Base-by-base conservation (phyloP, 1,284 basidiomycete genomes). In the Marasmius sp. region DNA sequence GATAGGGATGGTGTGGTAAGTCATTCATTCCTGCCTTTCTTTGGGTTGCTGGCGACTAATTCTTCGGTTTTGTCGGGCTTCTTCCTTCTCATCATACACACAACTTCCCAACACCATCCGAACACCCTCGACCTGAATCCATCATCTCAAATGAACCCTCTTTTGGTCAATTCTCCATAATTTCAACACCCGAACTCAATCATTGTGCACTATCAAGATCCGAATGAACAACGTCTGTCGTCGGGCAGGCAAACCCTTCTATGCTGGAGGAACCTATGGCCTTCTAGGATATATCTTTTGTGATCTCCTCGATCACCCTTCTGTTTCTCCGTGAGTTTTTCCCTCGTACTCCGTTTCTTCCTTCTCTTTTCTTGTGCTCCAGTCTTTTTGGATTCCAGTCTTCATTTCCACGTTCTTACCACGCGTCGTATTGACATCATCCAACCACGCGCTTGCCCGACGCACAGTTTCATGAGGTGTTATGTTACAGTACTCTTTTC, bases 211-310 rank as follows among this genome's bases (percentile, higher is more conserved):
- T 39, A 37, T n/a, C 11, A 71, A 97, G 93, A 82, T 91, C 68
- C 81, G 77, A 55, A 81, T 97, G 62, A 95, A 98, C 74, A 82
- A 85, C 45, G 82, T 86, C 14, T 92, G 93, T 70, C 83, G 95
- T 64, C 80, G 81, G 59, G 80, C 85, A 58, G 77, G 80, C 37
- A 93, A 89, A 65, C 89, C 91, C 14, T 92, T 98, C 74, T 98
- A 97, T 70, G 87, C 89, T 18, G 93, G 95, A 0, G 91, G 91
- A 9, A 89, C 92, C 11, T 95, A 94, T 73, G 97, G 97, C n/a
- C 81, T 97, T 63, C 81, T 90, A 54, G 97, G 97, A 6, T 99
- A 93, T 75, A 93, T 97, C 68, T 98, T 98, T 73, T 93, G 93
- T 63, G 96, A 99, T 73, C 82, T 99, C 53, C 82, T 95, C 61